Base-by-base conservation (phyloP, 345 rosid species). In the Aegle marmelos region DNA sequence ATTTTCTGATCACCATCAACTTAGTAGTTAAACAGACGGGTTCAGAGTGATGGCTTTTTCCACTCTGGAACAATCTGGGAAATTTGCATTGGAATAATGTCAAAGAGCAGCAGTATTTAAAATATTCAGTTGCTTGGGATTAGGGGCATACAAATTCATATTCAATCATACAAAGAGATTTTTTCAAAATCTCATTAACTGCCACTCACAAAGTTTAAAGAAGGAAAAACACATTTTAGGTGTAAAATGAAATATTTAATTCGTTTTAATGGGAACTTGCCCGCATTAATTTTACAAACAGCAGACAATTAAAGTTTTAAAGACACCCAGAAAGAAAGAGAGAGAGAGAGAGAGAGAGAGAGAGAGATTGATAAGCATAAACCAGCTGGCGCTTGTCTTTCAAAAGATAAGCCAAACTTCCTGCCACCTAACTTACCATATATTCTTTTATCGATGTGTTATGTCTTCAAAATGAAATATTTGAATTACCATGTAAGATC, bases 51-150 rank as follows among this genome's bases (percentile, higher is more conserved):
- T 36, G 30, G 30, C 25, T 61, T 57, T 48, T 65, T 74, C 58
- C 33, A 70, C n/a, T 33, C 9, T 48, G 2, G 34, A 68, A 64
- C 67, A 21, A 53, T 39, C 75, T 45, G 9, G 48, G n/a, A 63
- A 31, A 6, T 48, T 70, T 75, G 67, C 58, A 30, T 54, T 63
- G 64, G 81, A 70, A 63, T 76, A 41, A 45, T 37, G 75, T 78
- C 74, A 80, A 66, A 41, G 41, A 62, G 58, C 64, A 13, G 50
- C 16, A 33, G 6, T 30, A 17, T 22, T 62, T 1, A 22, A 30
- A 59, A 48, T 58, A 63, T 28, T 75, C 27, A 2, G 14, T 61
- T 59, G 37, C 14, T 48, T 33, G 39, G n/a, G 45, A 31, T 6
- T 60, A 25, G 53, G n/a, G 45, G 39, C 22, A 70, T 28, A 62